These are phyloP conservation scores for Cyberlindnera saturnus DNA, from an alignment of 805 yeast genomes.

Conservation along the genomic window DNA sequence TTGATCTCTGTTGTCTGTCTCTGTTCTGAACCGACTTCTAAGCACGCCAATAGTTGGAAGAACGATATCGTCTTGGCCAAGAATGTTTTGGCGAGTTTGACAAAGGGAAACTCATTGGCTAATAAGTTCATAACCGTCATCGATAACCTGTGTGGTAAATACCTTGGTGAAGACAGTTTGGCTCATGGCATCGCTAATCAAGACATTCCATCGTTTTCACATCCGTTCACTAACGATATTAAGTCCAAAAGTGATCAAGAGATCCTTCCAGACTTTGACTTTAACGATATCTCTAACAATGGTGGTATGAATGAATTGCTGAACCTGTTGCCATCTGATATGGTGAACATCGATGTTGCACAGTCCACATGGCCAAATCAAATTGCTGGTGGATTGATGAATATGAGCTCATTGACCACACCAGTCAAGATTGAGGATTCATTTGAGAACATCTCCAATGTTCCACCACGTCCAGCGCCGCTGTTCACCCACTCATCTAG, in stretches of 20 bases:
- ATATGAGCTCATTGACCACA: neutral
- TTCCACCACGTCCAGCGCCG: neutral
- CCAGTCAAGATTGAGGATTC: slow-evolving; percentile 3
- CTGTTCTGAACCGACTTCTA: slow-evolving; percentile 43
- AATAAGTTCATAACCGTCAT: slow-evolving; percentile 39
- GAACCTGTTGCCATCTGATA: slow-evolving; percentile 21
- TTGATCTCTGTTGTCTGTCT: slow-evolving; percentile 51
- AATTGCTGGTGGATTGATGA: neutral
- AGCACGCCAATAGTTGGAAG: slow-evolving; percentile 38
- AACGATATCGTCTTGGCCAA: slow-evolving; percentile 38
- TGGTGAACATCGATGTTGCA: slow-evolving; percentile 14
- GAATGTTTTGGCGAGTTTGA: slow-evolving; percentile 29
- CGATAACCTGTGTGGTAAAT: slow-evolving; percentile 33
- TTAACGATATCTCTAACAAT: slow-evolving; percentile 19
- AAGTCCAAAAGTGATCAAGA: slow-evolving; percentile 5
- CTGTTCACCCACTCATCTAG: neutral
- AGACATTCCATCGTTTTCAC: neutral
- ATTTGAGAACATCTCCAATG: neutral
- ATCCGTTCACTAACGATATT: neutral
- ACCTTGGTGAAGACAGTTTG: slow-evolving; percentile 17
- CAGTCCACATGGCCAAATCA: neutral
- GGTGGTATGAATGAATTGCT: slow-evolving; percentile 17
- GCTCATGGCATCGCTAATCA: neutral
- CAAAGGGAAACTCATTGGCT: slow-evolving; percentile 41
- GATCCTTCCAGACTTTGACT: slow-evolving; percentile 21